phyloP scores from a whole-genome alignment of 352 stramenopile species.

The Plasmopara muralis region DNA sequence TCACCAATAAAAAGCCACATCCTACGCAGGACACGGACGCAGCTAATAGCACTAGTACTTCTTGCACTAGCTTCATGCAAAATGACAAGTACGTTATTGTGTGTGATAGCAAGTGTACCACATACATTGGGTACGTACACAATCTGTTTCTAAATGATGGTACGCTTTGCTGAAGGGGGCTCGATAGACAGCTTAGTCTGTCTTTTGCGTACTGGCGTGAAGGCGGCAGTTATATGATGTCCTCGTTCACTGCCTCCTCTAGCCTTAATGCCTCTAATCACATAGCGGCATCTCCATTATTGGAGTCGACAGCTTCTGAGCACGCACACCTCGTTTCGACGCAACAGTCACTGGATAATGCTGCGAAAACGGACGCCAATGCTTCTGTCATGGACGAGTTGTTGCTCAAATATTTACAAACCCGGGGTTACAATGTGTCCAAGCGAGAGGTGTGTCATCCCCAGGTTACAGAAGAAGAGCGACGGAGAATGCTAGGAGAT shows the following conservation, averaged over 20 bases:
- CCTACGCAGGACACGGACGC: conserved; percentile 58
- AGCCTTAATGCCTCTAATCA: conserved; percentile 11
- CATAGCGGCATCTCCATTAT: conserved; percentile 4
- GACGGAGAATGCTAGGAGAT: conserved; percentile 31
- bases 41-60: conserved; percentile 45
- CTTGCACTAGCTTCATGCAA: conserved; percentile 29
- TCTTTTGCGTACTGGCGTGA: conserved; percentile 19
- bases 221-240: conserved; percentile 10
- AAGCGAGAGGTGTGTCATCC: conserved; percentile 8
- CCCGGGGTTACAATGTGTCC: conserved; percentile 44
- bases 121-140: not conserved
- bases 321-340: conserved; percentile 5
- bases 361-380: conserved; percentile 12
- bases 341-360: conserved; percentile 3
- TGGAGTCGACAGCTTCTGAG: conserved; percentile 2
- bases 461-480: conserved; percentile 21
- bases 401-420: conserved; percentile 60
- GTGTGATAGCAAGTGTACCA: conserved; percentile 4
- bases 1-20: conserved; percentile 62
- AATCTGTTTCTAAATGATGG: conserved; percentile 5
- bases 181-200: conserved; percentile 8
- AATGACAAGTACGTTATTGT: not conserved
- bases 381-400: conserved; percentile 54
- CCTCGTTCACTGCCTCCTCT: conserved; percentile 14
- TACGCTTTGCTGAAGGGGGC: conserved; percentile 4